phyloP scores from a whole-genome alignment of 2,329 filamentous ascomycete species.

The Phyllosticta paracitricarpa region DNA sequence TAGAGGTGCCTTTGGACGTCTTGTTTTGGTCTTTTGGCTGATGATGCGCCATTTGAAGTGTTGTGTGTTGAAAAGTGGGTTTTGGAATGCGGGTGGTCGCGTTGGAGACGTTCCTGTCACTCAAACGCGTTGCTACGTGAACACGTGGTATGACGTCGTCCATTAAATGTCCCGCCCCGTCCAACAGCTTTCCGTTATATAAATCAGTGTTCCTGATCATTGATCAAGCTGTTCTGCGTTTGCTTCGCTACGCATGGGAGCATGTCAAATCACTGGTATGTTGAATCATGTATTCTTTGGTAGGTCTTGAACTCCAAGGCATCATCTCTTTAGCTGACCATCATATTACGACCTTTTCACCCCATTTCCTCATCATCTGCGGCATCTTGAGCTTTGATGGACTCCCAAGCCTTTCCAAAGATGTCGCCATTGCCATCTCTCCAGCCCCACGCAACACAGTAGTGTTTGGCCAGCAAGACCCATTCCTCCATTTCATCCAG shows the following conservation, averaged over 20 bases:
- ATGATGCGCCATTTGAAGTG: background rate
- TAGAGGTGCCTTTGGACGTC: background rate
- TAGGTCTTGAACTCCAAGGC: background rate
- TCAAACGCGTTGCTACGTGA: background rate
- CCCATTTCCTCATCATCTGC: slow-evolving; percentile 2
- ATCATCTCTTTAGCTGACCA: background rate
- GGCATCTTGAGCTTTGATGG: background rate
- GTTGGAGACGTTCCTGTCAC: background rate
- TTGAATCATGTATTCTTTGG: background rate
- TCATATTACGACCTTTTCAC: background rate
- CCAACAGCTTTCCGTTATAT: too few relatives aligned
- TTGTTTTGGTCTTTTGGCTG: background rate
- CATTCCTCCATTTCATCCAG: slow-evolving; percentile 95
- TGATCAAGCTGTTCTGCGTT: too few relatives aligned
- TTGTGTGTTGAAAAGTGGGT: background rate
- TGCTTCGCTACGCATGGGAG: too few relatives aligned
- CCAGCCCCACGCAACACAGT: slow-evolving; percentile 84
- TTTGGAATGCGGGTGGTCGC: background rate
- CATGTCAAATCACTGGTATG: too few relatives aligned
- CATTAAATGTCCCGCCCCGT: background rate
- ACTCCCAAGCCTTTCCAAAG: slow-evolving; percentile 7
- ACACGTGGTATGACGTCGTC: background rate
- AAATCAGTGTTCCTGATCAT: too few relatives aligned
- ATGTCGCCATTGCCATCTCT: slow-evolving; percentile 36
- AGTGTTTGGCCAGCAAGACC: slow-evolving; percentile 76